phyloP scores from a whole-genome alignment of 2,329 filamentous ascomycete species.

The Kalaharituber pfeilii region DNA sequence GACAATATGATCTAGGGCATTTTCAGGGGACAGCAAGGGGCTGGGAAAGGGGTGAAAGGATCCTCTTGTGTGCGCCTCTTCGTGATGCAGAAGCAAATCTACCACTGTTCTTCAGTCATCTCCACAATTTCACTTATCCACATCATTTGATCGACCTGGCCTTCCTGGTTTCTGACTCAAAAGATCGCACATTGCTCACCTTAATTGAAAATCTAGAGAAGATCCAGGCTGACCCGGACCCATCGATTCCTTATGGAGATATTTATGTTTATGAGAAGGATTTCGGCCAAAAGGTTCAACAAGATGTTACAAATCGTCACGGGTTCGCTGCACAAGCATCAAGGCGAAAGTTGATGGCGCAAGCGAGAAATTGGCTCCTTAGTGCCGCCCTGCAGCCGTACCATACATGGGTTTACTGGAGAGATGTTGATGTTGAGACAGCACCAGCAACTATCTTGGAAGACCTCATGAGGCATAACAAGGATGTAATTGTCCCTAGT shows the following conservation, averaged over 20 bases:
- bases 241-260: constrained; percentile 74
- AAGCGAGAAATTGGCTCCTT: constrained; percentile 90
- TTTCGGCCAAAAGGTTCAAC: constrained; percentile 93
- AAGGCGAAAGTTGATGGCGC: constrained; percentile 90
- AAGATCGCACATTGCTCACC: constrained; percentile 67
- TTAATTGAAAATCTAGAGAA: constrained; percentile 58
- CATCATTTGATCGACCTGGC: constrained; percentile 92
- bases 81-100: constrained; percentile 84
- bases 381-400: constrained; percentile 85
- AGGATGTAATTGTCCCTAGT: constrained; percentile 97
- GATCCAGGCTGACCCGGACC: constrained; percentile 63
- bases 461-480: constrained; percentile 96
- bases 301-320: constrained; percentile 93
- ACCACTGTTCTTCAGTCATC: constrained; percentile 95
- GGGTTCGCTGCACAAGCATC: constrained; percentile 92
- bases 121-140: constrained; percentile 91
- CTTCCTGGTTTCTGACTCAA: constrained; percentile 93
- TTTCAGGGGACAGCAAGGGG: constrained; percentile 81
- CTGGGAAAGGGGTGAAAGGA: constrained; percentile 92
- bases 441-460: constrained; percentile 93
- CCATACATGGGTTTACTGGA: constrained; percentile 99
- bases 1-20: constrained; percentile 88
- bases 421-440: constrained; percentile 95
- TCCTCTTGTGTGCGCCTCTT: constrained; percentile 83
- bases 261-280: constrained; percentile 98